Conservation (phyloP, 768 basidiomycete species). For the Termitomyces sp. region DNA sequence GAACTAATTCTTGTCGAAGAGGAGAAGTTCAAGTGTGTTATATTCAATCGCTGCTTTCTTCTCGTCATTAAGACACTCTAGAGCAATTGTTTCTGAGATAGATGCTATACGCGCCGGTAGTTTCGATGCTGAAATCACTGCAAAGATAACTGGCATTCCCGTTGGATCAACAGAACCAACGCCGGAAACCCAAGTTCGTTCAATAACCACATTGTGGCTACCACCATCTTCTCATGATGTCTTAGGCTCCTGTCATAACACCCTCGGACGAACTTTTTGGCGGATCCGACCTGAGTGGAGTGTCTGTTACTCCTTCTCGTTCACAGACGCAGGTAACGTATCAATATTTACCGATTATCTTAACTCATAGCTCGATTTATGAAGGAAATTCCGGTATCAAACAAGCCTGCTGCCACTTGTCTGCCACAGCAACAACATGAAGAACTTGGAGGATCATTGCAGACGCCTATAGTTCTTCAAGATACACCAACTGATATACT, state of each 20-base stretch:
- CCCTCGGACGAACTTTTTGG: constrained; percentile 22
- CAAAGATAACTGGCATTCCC: constrained; percentile 21
- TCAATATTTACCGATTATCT: background rate
- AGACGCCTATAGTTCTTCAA: background rate
- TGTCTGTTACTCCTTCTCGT: constrained; percentile 23
- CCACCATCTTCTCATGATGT: background rate
- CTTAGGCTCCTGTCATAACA: constrained; percentile 3
- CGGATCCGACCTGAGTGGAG: constrained; percentile 30
- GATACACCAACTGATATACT: background rate
- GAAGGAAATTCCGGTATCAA: background rate
- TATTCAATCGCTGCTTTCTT: background rate
- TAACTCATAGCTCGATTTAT: background rate
- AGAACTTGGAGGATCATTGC: background rate
- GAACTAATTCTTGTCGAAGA: constrained; percentile 72
- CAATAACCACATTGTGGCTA: background rate
- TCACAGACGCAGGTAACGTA: constrained; percentile 18
- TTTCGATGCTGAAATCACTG: constrained; percentile 51
- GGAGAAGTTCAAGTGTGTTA: constrained; percentile 64
- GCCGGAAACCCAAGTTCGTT: background rate
- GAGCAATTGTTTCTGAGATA: constrained; percentile 68
- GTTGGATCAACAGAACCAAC: constrained; percentile 1
- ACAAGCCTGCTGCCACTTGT: background rate
- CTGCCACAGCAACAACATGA: background rate
- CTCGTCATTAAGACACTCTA: constrained; percentile 20
- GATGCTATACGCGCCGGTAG: constrained; percentile 66